Evolutionary conservation across 2,329 filamentous ascomycete species (phyloP), one percentile per base, ranked within the genome.

Genomic region (Talaromyces marneffei): DNA sequence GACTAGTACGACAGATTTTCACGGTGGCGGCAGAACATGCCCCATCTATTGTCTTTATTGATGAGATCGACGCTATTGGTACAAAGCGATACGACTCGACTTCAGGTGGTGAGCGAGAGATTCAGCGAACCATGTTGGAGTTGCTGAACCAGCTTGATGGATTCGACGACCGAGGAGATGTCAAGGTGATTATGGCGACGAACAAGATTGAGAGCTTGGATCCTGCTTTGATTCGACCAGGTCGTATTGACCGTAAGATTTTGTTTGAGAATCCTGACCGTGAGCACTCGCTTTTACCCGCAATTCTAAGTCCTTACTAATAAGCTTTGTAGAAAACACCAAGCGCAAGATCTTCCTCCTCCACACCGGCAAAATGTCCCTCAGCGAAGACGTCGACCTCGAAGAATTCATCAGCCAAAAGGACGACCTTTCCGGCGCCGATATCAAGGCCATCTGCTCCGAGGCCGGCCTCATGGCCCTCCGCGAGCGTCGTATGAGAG

Each of bases 131-230:
- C 54, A 99, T 99, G 94, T 81, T 99, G 77, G 94, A 99, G 74
- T 85, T 99, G 59, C 87, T 99, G 44, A 99, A 99, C 78, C 94
- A 99, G 80, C 87, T 99, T 8, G 94, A 99, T 74, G 94, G 94
- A 70, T 99, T 99, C 79, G 94, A 99, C 73, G 95, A 99, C 77
- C 90, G 94, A 64, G 95, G 94, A 68, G 94, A 99, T 74, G 93
- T 99, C 78, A 99, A 99, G 82, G 94, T 99, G 64, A 93, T 99
- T 76, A 97, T 99, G 92, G 95, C 94, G 12, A 99, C 94, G 67
- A 99, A 99, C 87, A 99, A 99, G 85, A 99, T 99, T 68, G 95
- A 99, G 68, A 96, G 91, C 3, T 83, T 99, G 29, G 95, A 99
- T 72, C 94, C 94, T 60, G 94, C 94, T 18, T 83, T 99, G 68